phyloP scores from a whole-genome alignment of 192 early-diverging fungal genomes.

The Allomyces macrogynus region DNA sequence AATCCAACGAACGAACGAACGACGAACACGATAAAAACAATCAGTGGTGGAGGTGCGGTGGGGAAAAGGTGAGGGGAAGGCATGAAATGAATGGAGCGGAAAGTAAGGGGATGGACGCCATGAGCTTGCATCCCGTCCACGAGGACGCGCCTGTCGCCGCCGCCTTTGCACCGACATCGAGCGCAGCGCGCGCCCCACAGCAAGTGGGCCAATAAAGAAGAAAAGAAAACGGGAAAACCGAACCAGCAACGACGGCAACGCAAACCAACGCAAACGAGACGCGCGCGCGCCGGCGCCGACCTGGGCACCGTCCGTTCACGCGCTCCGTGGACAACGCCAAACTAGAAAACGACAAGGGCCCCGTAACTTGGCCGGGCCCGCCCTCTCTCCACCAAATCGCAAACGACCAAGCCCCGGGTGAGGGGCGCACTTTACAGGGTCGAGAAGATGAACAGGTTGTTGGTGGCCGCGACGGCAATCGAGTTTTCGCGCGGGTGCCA shows the following conservation, averaged over 20 bases:
- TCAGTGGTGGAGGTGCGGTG: no score
- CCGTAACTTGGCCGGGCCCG: neutral
- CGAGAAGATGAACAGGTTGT: slow-evolving; percentile 86
- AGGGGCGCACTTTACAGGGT: slow-evolving; percentile 18
- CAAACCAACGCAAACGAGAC: neutral
- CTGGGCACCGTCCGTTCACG: neutral
- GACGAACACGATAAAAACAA: no score
- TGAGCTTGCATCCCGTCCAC: no score
- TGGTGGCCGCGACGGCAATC: slow-evolving; percentile 92
- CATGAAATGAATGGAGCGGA: no score
- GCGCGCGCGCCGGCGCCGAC: neutral
- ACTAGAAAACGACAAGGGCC: slow-evolving; percentile 1
- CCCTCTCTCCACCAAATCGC: neutral
- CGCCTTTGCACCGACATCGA: no score
- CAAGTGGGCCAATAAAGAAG: slow-evolving; percentile 1
- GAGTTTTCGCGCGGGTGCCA: slow-evolving; percentile 99
- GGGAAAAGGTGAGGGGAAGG: no score
- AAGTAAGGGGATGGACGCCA: no score
- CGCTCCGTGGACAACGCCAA: slow-evolving; percentile 4
- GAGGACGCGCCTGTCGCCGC: no score
- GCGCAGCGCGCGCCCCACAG: no score
- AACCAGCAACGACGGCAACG: slow-evolving; percentile 2
- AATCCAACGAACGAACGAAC: no score
- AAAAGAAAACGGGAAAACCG: slow-evolving; percentile 5
- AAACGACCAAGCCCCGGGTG: neutral